A percentile compares a stretch with the other conserved stretches of the same genome.
These are phyloP conservation scores for Phytophthora boehmeriae DNA, from an alignment of 352 stramenopile genomes.

Conservation along the genomic window DNA sequence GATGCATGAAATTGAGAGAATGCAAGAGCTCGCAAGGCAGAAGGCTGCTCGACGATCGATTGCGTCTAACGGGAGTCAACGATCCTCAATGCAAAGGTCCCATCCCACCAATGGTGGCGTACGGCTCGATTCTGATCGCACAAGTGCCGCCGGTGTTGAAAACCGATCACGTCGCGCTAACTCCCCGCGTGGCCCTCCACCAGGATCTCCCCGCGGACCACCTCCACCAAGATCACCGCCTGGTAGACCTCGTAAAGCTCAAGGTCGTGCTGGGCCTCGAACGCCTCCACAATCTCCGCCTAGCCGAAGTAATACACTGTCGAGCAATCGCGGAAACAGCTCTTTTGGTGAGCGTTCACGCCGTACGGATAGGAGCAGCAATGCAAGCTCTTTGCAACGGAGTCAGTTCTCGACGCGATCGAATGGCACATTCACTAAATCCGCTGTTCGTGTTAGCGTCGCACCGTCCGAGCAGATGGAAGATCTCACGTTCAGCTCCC, in stretches of 20 bases:
- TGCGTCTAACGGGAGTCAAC: slow-evolving; percentile 23
- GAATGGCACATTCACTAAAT: slow-evolving; percentile 26
- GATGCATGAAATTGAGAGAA: slow-evolving; percentile 48
- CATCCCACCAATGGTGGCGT: slow-evolving; percentile 7
- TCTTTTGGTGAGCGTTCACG: slow-evolving; percentile 17
- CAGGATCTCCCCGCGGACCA: slow-evolving; percentile 8
- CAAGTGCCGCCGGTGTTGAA: slow-evolving; percentile 11
- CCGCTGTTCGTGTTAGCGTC: slow-evolving; percentile 23
- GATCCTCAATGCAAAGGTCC: slow-evolving; percentile 15
- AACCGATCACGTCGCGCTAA: slow-evolving; percentile 10
- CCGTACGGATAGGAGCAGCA: slow-evolving; percentile 19
- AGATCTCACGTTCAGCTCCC: slow-evolving; percentile 32
- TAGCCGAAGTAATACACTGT: not conserved
- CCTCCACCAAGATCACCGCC: slow-evolving; percentile 29
- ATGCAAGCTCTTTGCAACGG: slow-evolving; percentile 1
- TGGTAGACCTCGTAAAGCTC: slow-evolving; percentile 31
- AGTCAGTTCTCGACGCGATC: slow-evolving; percentile 31
- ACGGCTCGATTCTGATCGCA: not conserved
- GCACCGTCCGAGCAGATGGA: slow-evolving; percentile 25
- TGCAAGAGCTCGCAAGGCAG: slow-evolving; percentile 28
- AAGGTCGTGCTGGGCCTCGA: slow-evolving; percentile 19
- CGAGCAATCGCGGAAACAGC: slow-evolving; percentile 15
- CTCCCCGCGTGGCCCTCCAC: slow-evolving; percentile 2
- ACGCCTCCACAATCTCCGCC: slow-evolving; percentile 1
- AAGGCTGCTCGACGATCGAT: slow-evolving; percentile 32